Evolutionary conservation across 306 rosid species (phyloP).

Genomic region (Cucumis sativus): Cucumber_9930_V3 NC_026660.2:27732001-27732500

Average conservation of each 20-base stretch:
- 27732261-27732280: neutral
- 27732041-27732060: no score
- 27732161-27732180: neutral
- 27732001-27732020: no score
- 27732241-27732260: neutral
- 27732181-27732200: neutral
- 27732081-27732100: no score
- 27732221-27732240: neutral
- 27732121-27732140: neutral
- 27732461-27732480: neutral
- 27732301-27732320: neutral
- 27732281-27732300: neutral
- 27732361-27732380: neutral
- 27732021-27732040: no score
- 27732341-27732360: neutral
- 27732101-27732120: neutral
- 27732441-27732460: neutral
- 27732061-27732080: no score
- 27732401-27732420: neutral
- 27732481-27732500: neutral
- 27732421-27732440: neutral
- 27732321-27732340: neutral
- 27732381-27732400: neutral
- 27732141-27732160: neutral
- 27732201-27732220: neutral